Evolutionary conservation across 2,329 filamentous ascomycete genomes (phyloP), one percentile per base, ranked within the genome.

Genomic region (Stachybotrys chartarum): DNA sequence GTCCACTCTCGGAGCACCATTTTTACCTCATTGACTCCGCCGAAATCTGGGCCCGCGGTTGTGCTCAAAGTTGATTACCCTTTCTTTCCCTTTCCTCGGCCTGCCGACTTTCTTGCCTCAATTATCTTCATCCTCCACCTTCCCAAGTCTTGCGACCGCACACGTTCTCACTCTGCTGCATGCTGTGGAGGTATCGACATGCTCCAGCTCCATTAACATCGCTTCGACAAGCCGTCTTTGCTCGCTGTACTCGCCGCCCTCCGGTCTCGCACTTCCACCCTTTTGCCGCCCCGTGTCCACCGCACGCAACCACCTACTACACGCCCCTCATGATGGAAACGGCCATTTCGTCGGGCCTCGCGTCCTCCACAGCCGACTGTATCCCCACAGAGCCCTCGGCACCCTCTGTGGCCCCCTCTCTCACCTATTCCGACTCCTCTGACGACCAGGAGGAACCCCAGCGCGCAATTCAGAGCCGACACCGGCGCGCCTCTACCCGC

Each of bases 401-500:
- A 2, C 75, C 77, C 47, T 84, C 82, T 12, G 71, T 78, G 51
- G 82, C 81, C 1, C 83, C 84, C 1, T 85, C 83, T 1, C 75
- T 86, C 55, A 84, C 81, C 55, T 86, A 82, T 63, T 85, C 83
- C 14, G 82, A 80, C 59, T 79, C 84, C 59, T 84, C 82, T 30
- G 82, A 85, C 61, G 81, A 82, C 56, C 77, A 79, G 55, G 80
- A 83, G 52, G 78, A 79, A 57, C 71, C 72, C 51, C 70, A 75
- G 59, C 75, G 75, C 24, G 64, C 69, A 30, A 72, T 74, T 39
- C 72, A 73, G 58, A 68, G 70, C 50, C 80, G 81, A 50, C 76
- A 72, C 32, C 80, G 86, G 54, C 85, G 86, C 53, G 87, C 86
- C 55, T 90, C 86, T 5, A 90, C 87, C 7, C 80, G 81, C 14